Percentiles rank a stretch among this genome's conserved stretches.
These are phyloP conservation scores for Aspergillus bombycis DNA, from an alignment of 2,329 filamentous ascomycete genomes.

Conservation along the genomic window DNA sequence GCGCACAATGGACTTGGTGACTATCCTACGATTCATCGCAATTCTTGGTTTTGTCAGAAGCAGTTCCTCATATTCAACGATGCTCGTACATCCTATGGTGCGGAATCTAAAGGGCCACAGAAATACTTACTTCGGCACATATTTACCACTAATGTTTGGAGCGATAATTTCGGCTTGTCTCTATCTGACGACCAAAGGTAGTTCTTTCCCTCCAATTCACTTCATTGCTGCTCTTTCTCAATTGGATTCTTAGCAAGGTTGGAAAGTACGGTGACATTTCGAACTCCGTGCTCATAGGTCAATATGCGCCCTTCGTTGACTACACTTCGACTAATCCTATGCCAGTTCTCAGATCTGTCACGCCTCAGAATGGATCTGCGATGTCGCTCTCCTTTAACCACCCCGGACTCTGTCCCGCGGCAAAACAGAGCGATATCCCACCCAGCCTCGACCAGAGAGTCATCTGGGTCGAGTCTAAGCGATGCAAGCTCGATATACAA, in stretches of 20 bases:
- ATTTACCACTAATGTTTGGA: too few species aligned
- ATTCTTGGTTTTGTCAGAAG: background rate
- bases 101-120: too few species aligned
- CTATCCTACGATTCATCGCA: background rate
- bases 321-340: background rate
- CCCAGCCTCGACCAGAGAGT: slow-evolving; percentile 9
- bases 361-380: slow-evolving; percentile 1
- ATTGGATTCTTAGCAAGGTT: background rate
- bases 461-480: slow-evolving; percentile 35
- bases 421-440: background rate
- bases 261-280: slow-evolving; percentile 4
- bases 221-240: background rate
- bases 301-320: background rate
- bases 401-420: background rate
- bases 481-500: slow-evolving; percentile 44
- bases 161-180: background rate
- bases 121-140: background rate
- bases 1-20: background rate
- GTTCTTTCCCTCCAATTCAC: background rate
- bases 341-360: background rate
- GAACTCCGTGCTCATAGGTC: background rate
- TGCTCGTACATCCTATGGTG: background rate
- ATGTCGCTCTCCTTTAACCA: background rate
- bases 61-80: background rate
- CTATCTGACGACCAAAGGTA: background rate